These are phyloP conservation scores for Meyerozyma carpophila DNA, from an alignment of 1,139 yeast species.

Conservation along the genomic window DNA sequence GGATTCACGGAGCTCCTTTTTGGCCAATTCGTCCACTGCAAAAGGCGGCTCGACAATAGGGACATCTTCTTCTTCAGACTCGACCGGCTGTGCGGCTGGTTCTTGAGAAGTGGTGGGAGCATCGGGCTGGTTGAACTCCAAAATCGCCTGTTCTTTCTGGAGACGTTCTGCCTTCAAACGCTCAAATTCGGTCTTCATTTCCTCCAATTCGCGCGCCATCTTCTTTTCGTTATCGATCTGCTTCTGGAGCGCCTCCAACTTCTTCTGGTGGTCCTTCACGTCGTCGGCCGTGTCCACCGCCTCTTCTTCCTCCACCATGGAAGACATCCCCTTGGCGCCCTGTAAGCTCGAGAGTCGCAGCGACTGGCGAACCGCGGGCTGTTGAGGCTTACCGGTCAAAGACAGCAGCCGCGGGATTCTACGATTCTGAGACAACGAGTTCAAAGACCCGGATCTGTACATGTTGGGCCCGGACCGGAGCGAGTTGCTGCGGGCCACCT, in stretches of 20 bases:
- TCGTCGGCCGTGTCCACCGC: background rate
- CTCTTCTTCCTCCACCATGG: background rate
- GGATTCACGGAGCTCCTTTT: conserved; percentile 6
- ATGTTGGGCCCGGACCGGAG: conserved; percentile 28
- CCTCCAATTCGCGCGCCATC: conserved; percentile 25
- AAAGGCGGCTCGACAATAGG: conserved; percentile 11
- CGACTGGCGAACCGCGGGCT: background rate
- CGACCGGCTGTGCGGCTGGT: conserved; percentile 3
- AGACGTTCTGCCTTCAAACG: conserved; percentile 17
- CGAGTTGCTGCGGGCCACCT: conserved; percentile 38
- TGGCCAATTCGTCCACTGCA: conserved; percentile 18
- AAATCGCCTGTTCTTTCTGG: conserved; percentile 12
- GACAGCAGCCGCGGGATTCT: background rate
- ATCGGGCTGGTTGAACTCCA: background rate
- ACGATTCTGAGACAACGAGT: background rate
- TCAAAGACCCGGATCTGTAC: conserved; percentile 20
- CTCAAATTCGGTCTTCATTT: conserved; percentile 28
- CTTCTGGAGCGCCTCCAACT: conserved; percentile 14
- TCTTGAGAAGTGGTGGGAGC: conserved; percentile 1
- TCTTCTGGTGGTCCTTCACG: conserved; percentile 15
- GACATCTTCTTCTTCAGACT: conserved; percentile 13
- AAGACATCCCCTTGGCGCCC: background rate
- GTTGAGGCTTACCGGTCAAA: background rate
- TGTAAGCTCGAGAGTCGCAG: background rate
- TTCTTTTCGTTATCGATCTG: conserved; percentile 28